phyloP scores from a whole-genome alignment of 2,329 filamentous ascomycete species.

The Fusarium solani-melongenae region DNA sequence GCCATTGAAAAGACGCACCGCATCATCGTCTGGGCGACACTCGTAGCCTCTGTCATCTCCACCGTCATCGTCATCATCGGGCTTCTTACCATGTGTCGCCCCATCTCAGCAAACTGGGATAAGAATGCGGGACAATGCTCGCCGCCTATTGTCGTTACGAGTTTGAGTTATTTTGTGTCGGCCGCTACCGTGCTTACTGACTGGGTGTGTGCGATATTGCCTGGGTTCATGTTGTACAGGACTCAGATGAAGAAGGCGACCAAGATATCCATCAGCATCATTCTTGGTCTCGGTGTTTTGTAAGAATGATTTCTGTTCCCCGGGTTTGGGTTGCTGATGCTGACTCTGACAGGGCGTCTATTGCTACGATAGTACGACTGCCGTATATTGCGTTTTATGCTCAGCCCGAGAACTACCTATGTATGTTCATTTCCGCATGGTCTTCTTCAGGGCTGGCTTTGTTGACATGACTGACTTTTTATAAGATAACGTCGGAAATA shows the following conservation, averaged over 20 bases:
- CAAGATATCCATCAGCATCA: constrained; percentile 24
- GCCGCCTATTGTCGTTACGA: neutral
- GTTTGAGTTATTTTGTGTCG: constrained; percentile 20
- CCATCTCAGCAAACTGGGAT: constrained; percentile 8
- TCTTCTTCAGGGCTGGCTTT: neutral
- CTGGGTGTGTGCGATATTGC: constrained; percentile 25
- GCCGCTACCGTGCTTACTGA: constrained; percentile 9
- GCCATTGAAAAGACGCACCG: constrained; percentile 21
- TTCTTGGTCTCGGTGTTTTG: constrained; percentile 28
- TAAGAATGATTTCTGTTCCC: neutral
- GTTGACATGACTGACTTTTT: neutral
- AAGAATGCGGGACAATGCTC: constrained; percentile 2
- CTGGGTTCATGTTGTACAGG: constrained; percentile 30
- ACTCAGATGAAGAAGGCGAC: constrained; percentile 21
- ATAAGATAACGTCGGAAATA: constrained; percentile 2
- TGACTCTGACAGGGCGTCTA: constrained; percentile 1
- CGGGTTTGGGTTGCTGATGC: neutral
- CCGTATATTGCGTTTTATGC: constrained; percentile 10
- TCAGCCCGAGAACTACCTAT: neutral
- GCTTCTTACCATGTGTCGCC: constrained; percentile 7
- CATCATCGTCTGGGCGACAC: constrained; percentile 18
- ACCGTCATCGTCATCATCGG: constrained; percentile 12
- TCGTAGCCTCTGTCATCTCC: constrained; percentile 2
- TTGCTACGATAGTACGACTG: constrained; percentile 12
- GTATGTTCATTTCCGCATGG: neutral